phyloP scores from a whole-genome alignment of 2,329 filamentous ascomycete species.

The Knufia fluminis region DNA sequence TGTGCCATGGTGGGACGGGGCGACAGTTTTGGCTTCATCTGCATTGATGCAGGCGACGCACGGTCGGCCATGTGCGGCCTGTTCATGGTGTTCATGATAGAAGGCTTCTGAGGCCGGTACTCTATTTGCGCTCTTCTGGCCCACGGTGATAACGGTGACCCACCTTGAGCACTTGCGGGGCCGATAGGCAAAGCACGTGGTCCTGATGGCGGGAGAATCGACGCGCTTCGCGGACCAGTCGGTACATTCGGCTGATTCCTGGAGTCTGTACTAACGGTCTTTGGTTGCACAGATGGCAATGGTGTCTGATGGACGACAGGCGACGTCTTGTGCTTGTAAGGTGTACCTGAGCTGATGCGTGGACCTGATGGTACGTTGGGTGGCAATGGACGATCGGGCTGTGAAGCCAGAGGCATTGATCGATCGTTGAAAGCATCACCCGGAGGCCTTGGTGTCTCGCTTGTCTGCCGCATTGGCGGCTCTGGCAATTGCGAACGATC shows the following conservation, averaged over 20 bases:
- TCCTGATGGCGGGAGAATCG: constrained; percentile 3
- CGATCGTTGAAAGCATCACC: constrained; percentile 15
- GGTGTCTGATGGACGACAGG: constrained; percentile 14
- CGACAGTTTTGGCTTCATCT: constrained; percentile 15
- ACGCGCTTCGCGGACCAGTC: constrained; percentile 16
- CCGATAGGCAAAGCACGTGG: constrained; percentile 7
- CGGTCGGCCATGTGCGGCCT: constrained; percentile 15
- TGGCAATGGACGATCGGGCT: constrained; percentile 16
- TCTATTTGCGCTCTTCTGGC: constrained; percentile 10
- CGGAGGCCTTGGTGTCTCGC: constrained; percentile 12
- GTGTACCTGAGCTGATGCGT: constrained; percentile 12
- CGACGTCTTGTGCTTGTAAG: constrained; percentile 17
- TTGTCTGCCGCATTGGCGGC: constrained; percentile 6
- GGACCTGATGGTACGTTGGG: constrained; percentile 22
- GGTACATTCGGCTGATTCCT: constrained; percentile 13
- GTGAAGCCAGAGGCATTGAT: constrained; percentile 9
- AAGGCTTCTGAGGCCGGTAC: constrained; percentile 19
- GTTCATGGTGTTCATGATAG: constrained; percentile 19
- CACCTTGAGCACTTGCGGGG: constrained; percentile 6
- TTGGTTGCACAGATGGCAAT: constrained; percentile 11
- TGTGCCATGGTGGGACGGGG: background rate
- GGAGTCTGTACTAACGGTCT: constrained; percentile 12
- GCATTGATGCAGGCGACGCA: constrained; percentile 11
- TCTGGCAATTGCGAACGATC: constrained; percentile 12
- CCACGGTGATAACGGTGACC: constrained; percentile 5